Evolutionary conservation across 768 basidiomycete species (phyloP).

Genomic region (Neoboletus brunneissimus): DNA sequence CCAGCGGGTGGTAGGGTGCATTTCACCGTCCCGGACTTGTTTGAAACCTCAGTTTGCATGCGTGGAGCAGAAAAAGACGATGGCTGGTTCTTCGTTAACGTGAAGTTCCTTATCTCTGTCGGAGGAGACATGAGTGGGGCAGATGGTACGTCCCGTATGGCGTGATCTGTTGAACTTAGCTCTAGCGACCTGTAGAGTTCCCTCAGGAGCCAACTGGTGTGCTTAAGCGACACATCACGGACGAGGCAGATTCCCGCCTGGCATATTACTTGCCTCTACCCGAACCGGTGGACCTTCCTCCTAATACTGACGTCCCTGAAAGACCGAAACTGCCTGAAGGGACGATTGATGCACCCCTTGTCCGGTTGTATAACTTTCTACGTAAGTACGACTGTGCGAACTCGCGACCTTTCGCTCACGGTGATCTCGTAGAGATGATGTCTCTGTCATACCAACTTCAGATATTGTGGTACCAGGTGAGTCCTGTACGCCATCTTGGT

Average conservation of each 20-base stretch:
- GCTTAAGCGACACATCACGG: slow-evolving; percentile 63
- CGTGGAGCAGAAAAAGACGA: slow-evolving; percentile 66
- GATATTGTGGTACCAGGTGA: slow-evolving; percentile 77
- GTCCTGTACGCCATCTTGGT: neutral
- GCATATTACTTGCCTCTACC: slow-evolving; percentile 57
- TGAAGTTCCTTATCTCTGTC: slow-evolving; percentile 70
- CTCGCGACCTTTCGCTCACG: neutral
- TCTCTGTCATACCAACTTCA: slow-evolving; percentile 91
- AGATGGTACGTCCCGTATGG: slow-evolving; percentile 48
- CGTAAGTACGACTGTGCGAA: slow-evolving; percentile 50
- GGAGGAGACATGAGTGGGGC: slow-evolving; percentile 71
- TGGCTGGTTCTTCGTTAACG: slow-evolving; percentile 83
- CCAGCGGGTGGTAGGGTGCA: slow-evolving; percentile 74
- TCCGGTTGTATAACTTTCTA: slow-evolving; percentile 83
- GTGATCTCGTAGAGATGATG: slow-evolving; percentile 66
- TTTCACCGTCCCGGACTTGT: slow-evolving; percentile 71
- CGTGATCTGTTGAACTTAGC: neutral
- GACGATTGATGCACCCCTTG: slow-evolving; percentile 76
- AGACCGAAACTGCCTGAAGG: slow-evolving; percentile 53
- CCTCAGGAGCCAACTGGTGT: slow-evolving; percentile 63
- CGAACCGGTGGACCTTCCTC: slow-evolving; percentile 40
- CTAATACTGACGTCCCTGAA: slow-evolving; percentile 41
- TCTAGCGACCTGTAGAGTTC: slow-evolving; percentile 50
- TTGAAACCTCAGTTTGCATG: slow-evolving; percentile 71
- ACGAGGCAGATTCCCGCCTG: slow-evolving; percentile 70